Base-by-base conservation (phyloP, 1,284 basidiomycete genomes). In the Pseudozyma sp. region DNA sequence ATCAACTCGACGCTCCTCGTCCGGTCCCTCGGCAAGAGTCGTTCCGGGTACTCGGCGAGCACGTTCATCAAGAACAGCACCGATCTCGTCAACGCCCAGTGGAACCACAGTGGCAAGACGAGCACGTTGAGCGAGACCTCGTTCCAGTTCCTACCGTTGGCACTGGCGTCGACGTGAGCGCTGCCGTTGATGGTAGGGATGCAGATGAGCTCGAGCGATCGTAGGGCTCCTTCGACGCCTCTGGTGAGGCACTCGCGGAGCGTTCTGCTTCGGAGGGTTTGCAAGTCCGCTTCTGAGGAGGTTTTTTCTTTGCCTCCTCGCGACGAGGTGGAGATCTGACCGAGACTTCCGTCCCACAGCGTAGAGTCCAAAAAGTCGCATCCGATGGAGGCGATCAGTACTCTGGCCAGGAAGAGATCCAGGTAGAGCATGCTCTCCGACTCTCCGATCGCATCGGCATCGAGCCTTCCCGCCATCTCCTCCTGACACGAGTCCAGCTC, bases 301-400 rank as follows among this genome's bases (percentile, higher is more conserved):
- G 29, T 64, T 24, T 59, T 55, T 13, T 49, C 67, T 24, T 44
- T 17, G 8, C 24, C 31, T 5, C 35, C 46, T 2, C 58, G 33
- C 9, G 33, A 7, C 16, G 40, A 33, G 14, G 40, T 31, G 5
- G 58, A 54, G 34, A 48, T 14, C 42, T 63, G 47, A 5, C 67
- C 67, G 4, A 69, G 44, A 30, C 67, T 63, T 29, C 67, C 67
- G 54, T 69, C 67, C 60, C 67, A 69, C 10, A 69, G 60, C 39
- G 67, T 69, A 35, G 67, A 63, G n/a, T 69, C 67, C 9, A 69
- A 31, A 34, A 59, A 63, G 34, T 69, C 67, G 44, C 67, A 69
- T 29, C 67, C 67, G 19, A 69, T 69, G 14, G 67, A 63, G 3
- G 67, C 67, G 17, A 69, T 59, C 47, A 69, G 30, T 19, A 64